A percentile compares a stretch with the other conserved stretches of the same genome.
phyloP scores from a whole-genome alignment of 2,329 filamentous ascomycete genomes.

The Pseudonectria foliicola region DNA sequence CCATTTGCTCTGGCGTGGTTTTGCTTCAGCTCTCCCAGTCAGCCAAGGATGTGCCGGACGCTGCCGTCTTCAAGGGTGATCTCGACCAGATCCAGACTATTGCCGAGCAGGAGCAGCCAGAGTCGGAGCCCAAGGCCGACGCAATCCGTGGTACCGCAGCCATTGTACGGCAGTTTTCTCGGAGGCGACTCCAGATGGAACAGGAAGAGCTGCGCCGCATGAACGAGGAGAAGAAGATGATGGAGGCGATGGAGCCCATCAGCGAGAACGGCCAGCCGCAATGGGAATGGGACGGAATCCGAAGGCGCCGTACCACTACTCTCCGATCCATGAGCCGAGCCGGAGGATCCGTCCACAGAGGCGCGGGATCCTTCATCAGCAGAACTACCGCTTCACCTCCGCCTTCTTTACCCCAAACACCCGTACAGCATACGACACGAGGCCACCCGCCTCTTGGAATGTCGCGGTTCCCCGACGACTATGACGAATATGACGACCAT shows the following conservation, averaged over 20 bases:
- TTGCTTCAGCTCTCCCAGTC: conserved; percentile 95
- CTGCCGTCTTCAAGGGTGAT: conserved; percentile 86
- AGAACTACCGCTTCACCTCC: conserved; percentile 21
- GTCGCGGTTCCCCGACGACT: conserved; percentile 64
- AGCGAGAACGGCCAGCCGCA: conserved; percentile 62
- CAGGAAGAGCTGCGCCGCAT: conserved; percentile 70
- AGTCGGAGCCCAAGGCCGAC: conserved; percentile 92
- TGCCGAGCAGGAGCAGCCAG: conserved; percentile 90
- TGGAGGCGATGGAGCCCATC: conserved; percentile 65
- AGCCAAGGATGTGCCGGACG: conserved; percentile 91
- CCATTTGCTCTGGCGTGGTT: conserved; percentile 89
- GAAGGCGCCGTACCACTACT: conserved; percentile 58
- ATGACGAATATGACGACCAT: conserved; percentile 51
- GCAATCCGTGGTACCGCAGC: conserved; percentile 87
- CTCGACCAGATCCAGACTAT: conserved; percentile 93
- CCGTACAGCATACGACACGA: conserved; percentile 10
- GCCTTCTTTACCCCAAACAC: conserved; percentile 17
- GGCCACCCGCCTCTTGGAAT: conserved; percentile 58
- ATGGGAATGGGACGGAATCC: conserved; percentile 87
- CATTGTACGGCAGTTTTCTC: conserved; percentile 77
- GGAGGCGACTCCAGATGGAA: conserved; percentile 69
- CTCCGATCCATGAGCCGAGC: conserved; percentile 17
- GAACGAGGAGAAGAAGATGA: conserved; percentile 65
- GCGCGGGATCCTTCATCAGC: too few species aligned
- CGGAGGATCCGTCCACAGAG: too few species aligned